These are phyloP conservation scores for Myxozyma vanderwaltii DNA, from an alignment of 805 yeast species.

Conservation along the genomic window DNA sequence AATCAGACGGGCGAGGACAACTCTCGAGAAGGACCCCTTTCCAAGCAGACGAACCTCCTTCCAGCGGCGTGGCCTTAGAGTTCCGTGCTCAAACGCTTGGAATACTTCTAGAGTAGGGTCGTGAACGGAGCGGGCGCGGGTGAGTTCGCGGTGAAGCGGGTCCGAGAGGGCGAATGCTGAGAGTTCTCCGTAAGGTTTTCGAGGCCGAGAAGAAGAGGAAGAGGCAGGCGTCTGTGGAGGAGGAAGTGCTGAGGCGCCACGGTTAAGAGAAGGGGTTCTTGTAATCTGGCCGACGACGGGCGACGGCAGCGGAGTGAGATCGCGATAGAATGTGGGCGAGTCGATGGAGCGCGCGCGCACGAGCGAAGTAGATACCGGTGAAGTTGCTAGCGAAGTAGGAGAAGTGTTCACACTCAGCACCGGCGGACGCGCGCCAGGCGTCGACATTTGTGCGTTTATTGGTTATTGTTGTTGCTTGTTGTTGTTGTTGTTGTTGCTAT, in stretches of 20 bases:
- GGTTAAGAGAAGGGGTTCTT: too few relatives aligned
- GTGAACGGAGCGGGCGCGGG: conserved; percentile 18
- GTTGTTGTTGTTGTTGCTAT: background rate
- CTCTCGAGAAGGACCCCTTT: conserved; percentile 47
- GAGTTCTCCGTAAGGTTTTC: conserved; percentile 8
- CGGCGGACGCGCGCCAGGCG: conserved; percentile 9
- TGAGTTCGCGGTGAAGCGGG: conserved; percentile 23
- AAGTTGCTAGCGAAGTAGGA: too few relatives aligned
- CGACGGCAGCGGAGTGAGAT: conserved; percentile 37
- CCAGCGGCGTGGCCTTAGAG: conserved; percentile 38
- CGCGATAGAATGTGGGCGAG: conserved; percentile 33
- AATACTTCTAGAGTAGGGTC: conserved; percentile 27
- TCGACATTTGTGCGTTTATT: conserved; percentile 3
- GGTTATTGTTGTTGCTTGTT: background rate
- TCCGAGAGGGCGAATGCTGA: background rate
- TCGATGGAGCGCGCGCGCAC: conserved; percentile 30
- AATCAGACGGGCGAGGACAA: conserved; percentile 42
- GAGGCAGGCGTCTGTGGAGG: conserved; percentile 8
- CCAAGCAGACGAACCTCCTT: conserved; percentile 42
- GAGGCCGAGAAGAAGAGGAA: background rate
- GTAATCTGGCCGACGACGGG: conserved; percentile 33
- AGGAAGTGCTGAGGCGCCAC: conserved; percentile 11
- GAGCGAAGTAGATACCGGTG: conserved; percentile 7
- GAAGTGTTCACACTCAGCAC: conserved; percentile 9
- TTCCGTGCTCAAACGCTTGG: conserved; percentile 40